Conservation (phyloP, 163 green algal species). For the Scenedesmus sp. region DNA sequence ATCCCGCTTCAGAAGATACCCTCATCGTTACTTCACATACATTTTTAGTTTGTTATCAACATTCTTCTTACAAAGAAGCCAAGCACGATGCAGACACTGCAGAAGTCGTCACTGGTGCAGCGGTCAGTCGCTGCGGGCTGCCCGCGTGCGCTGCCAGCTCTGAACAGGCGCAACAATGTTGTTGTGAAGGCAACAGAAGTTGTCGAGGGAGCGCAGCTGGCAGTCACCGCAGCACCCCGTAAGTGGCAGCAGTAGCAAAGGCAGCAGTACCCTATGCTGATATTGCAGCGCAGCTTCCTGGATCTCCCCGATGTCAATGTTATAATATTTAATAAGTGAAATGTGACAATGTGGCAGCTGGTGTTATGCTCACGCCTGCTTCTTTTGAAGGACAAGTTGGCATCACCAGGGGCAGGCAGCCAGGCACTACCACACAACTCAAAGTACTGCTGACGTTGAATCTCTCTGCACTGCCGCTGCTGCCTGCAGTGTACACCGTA, state of each 20-base stretch:
- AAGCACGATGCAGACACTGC: slow-evolving; percentile 23
- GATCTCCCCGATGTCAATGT: background rate
- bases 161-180: background rate
- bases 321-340: background rate
- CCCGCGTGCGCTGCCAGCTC: background rate
- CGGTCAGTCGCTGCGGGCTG: slow-evolving; percentile 1
- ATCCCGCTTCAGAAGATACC: background rate
- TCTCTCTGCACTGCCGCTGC: background rate
- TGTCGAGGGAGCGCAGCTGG: background rate
- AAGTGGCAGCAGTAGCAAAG: background rate
- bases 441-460: background rate
- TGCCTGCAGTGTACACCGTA: slow-evolving; percentile 15
- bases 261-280: background rate
- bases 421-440: background rate
- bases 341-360: background rate
- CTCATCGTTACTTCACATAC: background rate
- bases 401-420: background rate
- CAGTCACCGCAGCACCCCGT: slow-evolving; percentile 2
- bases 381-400: background rate
- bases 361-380: background rate
- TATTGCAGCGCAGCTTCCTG: background rate
- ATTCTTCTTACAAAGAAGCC: background rate
- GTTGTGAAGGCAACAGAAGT: background rate
- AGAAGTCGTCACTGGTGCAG: background rate
- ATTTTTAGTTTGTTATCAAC: background rate